Conservation (phyloP, 306 rosid genomes). For the Casuarina cunninghamiana region DNA sequence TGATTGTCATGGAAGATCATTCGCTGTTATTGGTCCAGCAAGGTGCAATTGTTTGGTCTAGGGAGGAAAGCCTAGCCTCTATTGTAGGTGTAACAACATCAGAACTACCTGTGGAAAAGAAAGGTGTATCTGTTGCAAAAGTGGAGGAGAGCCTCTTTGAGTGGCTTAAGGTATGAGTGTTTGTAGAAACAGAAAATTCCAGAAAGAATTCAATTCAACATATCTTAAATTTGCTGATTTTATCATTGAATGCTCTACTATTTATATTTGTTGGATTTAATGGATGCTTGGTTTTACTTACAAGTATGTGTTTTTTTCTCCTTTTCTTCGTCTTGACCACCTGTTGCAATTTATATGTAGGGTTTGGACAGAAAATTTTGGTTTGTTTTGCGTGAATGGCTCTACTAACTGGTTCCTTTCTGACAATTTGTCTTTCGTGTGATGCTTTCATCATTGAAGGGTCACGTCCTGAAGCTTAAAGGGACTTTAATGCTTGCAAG, state of each 20-base stretch:
- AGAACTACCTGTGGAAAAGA: slow-evolving; percentile 86
- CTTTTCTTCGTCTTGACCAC: neutral
- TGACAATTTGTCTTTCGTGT: slow-evolving; percentile 27
- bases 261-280: neutral
- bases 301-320: neutral
- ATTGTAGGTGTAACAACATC: slow-evolving; percentile 77
- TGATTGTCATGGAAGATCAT: slow-evolving; percentile 95
- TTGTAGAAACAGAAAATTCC: slow-evolving; percentile 13
- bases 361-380: slow-evolving; percentile 19
- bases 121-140: slow-evolving; percentile 84
- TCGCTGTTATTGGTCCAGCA: slow-evolving; percentile 88
- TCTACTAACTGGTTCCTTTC: slow-evolving; percentile 29
- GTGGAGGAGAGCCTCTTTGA: slow-evolving; percentile 93
- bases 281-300: neutral
- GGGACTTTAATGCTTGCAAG: slow-evolving; percentile 96
- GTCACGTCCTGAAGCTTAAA: slow-evolving; percentile 89
- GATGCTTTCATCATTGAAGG: slow-evolving; percentile 53
- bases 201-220: slow-evolving; percentile 3
- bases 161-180: slow-evolving; percentile 80
- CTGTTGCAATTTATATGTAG: slow-evolving; percentile 10
- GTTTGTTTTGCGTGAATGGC: slow-evolving; percentile 1
- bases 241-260: neutral
- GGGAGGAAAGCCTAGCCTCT: slow-evolving; percentile 99
- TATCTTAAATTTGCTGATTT: slow-evolving; percentile 9
- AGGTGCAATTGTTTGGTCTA: slow-evolving; percentile 92